A percentile compares a stretch with the other conserved stretches of the same genome.
These are phyloP conservation scores for Misopates orontium DNA, from an alignment of 257 asterid species.

Conservation along the genomic window DNA sequence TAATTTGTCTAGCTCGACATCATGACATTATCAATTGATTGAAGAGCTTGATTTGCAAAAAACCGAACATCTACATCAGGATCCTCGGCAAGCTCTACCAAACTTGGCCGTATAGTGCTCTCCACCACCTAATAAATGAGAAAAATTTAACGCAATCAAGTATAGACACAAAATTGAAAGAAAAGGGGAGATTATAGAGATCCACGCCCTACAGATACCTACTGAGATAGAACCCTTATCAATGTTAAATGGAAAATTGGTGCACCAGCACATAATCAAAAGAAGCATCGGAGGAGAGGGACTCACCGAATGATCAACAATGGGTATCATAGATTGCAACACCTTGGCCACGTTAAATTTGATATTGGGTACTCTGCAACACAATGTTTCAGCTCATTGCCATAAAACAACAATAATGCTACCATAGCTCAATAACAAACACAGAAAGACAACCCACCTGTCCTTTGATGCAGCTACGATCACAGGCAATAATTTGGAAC, in stretches of 20 bases:
- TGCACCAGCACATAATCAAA: neutral
- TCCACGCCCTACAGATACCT: neutral
- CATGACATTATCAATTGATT: constrained; percentile 55
- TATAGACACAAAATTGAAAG: neutral
- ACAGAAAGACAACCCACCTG: constrained; percentile 34
- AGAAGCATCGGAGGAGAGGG: neutral
- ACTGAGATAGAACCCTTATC: neutral
- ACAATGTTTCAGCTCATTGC: neutral
- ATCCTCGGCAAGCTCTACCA: constrained; percentile 65
- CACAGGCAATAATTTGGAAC: constrained; percentile 79
- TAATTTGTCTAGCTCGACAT: constrained; percentile 47
- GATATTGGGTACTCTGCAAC: constrained; percentile 64
- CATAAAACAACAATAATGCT: neutral
- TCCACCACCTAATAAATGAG: constrained; percentile 48
- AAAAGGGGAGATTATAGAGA: too few relatives aligned
- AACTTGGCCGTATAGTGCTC: constrained; percentile 56
- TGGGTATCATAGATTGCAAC: constrained; percentile 61
- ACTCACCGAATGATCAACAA: constrained; percentile 66
- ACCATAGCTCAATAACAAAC: neutral
- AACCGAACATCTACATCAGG: constrained; percentile 77
- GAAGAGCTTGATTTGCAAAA: constrained; percentile 63
- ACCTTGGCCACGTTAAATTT: constrained; percentile 77
- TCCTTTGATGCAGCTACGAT: constrained; percentile 67
- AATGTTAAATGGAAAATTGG: neutral
- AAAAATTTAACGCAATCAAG: neutral